These are phyloP conservation scores for Calonectria honghensis DNA, from an alignment of 2,329 filamentous ascomycete genomes.

Conservation along the genomic window DNA sequence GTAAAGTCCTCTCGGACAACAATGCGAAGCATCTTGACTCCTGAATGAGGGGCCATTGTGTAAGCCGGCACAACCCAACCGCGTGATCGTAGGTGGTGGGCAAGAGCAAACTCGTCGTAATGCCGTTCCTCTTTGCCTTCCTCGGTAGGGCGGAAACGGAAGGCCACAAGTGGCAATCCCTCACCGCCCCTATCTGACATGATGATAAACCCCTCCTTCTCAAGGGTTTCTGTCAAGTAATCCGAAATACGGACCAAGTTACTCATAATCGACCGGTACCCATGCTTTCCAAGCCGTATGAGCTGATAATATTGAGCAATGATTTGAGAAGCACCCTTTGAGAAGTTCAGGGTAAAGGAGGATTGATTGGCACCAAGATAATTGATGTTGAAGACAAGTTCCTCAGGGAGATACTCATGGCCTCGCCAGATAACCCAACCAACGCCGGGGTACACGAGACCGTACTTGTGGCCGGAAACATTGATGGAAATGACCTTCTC, in stretches of 20 bases:
- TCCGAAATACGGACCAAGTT: constrained; percentile 94
- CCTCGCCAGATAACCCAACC: constrained; percentile 95
- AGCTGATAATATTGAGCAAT: constrained; percentile 99
- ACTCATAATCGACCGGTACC: constrained; percentile 94
- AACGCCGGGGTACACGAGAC: constrained; percentile 89
- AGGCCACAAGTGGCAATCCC: constrained; percentile 94
- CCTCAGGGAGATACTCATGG: constrained; percentile 88
- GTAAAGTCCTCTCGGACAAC: constrained; percentile 96
- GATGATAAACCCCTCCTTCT: constrained; percentile 87
- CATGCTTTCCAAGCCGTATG: constrained; percentile 93
- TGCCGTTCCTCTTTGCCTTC: constrained; percentile 70
- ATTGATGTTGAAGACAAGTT: constrained; percentile 99
- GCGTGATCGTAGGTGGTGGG: constrained; percentile 89
- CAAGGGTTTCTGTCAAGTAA: constrained; percentile 85
- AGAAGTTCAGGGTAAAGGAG: constrained; percentile 98
- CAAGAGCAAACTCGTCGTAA: constrained; percentile 86
- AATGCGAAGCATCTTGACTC: constrained; percentile 92
- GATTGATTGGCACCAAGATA: constrained; percentile 97
- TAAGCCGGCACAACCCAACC: constrained; percentile 97
- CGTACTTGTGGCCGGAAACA: constrained; percentile 93
- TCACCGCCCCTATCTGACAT: constrained; percentile 87
- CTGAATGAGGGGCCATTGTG: constrained; percentile 95
- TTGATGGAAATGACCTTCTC: constrained; percentile 95
- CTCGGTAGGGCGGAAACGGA: constrained; percentile 80
- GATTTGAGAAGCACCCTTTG: constrained; percentile 93